phyloP scores from a whole-genome alignment of 352 stramenopile species.

The Phytophthora citricola region DNA sequence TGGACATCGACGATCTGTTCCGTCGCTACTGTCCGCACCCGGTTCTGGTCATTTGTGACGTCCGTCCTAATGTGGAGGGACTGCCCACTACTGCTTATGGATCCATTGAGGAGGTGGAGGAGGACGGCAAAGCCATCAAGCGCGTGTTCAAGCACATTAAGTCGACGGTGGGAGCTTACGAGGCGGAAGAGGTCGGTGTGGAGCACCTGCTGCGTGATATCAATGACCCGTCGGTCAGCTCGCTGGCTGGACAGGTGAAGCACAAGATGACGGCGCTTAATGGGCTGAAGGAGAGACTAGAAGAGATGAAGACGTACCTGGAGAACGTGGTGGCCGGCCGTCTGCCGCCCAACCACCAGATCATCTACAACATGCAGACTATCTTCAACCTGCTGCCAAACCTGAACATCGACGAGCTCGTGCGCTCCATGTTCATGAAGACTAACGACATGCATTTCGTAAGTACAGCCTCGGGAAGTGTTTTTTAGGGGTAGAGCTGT shows the following conservation, averaged over 20 bases:
- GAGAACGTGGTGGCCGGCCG: slow-evolving; percentile 90
- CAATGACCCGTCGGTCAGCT: slow-evolving; percentile 99
- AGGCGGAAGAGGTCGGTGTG: slow-evolving; percentile 97
- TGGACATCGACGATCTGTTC: slow-evolving; percentile 96
- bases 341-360: slow-evolving; percentile 88
- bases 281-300: slow-evolving; percentile 94
- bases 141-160: slow-evolving; percentile 99
- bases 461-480: slow-evolving; percentile 32
- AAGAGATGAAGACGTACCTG: slow-evolving; percentile 99
- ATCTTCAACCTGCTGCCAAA: slow-evolving; percentile 99
- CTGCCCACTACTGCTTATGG: slow-evolving; percentile 98
- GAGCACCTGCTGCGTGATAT: slow-evolving; percentile 99
- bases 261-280: slow-evolving; percentile 97
- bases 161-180: slow-evolving; percentile 95
- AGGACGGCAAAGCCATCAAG: slow-evolving; percentile 96
- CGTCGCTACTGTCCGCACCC: slow-evolving; percentile 94
- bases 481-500: background rate
- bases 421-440: slow-evolving; percentile 98
- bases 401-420: slow-evolving; percentile 97
- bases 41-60: slow-evolving; percentile 99
- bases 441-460: slow-evolving; percentile 99
- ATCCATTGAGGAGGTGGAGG: slow-evolving; percentile 97
- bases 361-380: slow-evolving; percentile 99
- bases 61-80: slow-evolving; percentile 94
- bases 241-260: slow-evolving; percentile 98